phyloP scores from a whole-genome alignment of 2,329 filamentous ascomycete genomes.

The Colletotrichum sp. region DNA sequence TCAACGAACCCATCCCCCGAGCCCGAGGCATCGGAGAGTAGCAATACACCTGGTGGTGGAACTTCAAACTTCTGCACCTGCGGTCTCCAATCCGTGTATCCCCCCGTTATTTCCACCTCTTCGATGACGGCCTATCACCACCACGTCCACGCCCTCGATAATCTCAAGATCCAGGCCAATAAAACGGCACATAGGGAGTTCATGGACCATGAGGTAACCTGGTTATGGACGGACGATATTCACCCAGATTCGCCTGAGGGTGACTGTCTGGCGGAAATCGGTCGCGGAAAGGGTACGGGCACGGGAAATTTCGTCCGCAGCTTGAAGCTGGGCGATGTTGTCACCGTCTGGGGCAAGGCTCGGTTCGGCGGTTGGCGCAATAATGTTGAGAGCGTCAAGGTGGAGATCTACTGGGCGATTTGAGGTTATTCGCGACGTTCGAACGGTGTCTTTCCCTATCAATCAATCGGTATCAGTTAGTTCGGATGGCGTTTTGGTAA shows the following conservation, averaged over 20 bases:
- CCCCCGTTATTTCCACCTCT: constrained; percentile 25
- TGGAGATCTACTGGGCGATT: constrained; percentile 64
- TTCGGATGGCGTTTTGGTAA: neutral
- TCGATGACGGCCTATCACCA: constrained; percentile 38
- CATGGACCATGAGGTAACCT: constrained; percentile 53
- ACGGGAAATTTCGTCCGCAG: constrained; percentile 60
- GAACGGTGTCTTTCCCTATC: too few species aligned
- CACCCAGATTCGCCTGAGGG: constrained; percentile 45
- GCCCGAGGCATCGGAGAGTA: neutral
- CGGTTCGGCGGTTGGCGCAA: constrained; percentile 62
- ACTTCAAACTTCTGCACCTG: constrained; percentile 31
- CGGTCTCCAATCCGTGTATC: constrained; percentile 40
- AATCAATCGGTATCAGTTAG: neutral
- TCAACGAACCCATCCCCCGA: neutral
- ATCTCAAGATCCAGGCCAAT: constrained; percentile 55
- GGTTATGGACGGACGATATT: constrained; percentile 56
- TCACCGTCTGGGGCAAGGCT: constrained; percentile 66
- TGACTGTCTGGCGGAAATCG: constrained; percentile 40
- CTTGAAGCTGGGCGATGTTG: constrained; percentile 62
- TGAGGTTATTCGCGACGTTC: too few species aligned
- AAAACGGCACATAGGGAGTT: constrained; percentile 34
- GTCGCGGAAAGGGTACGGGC: constrained; percentile 54
- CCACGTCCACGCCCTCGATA: constrained; percentile 33
- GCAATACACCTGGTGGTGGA: constrained; percentile 2
- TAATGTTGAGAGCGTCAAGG: constrained; percentile 48